Conservation (phyloP, 345 rosid genomes). For the Citrus sinensis region DNA sequence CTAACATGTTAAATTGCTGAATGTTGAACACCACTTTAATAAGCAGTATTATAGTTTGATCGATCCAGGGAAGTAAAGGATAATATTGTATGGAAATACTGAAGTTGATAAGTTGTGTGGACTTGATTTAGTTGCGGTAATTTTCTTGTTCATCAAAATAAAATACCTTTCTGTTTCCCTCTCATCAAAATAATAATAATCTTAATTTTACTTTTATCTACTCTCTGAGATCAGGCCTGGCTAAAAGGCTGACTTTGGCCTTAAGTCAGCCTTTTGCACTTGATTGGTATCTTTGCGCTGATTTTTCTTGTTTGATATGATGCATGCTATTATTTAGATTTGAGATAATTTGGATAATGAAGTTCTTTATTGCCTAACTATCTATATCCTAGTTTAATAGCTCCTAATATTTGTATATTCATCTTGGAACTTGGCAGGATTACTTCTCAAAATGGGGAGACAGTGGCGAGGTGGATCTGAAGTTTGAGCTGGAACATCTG, state of each 20-base stretch:
- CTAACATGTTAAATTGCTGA: not conserved
- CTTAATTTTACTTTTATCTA: not conserved
- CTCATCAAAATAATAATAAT: not conserved
- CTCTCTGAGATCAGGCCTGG: not conserved
- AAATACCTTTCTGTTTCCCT: not conserved
- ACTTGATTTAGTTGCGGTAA: not conserved
- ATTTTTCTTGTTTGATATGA: not conserved
- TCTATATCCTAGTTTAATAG: not conserved
- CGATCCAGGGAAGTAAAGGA: not conserved
- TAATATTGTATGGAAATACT: not conserved
- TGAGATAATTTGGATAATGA: not conserved
- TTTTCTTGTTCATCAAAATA: not conserved
- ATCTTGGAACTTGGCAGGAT: conserved; percentile 46
- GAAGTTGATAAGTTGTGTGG: not conserved
- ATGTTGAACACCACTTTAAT: not conserved
- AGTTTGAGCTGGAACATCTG: conserved; percentile 86
- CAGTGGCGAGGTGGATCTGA: conserved; percentile 86
- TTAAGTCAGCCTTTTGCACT: not conserved
- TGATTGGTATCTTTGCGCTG: not conserved
- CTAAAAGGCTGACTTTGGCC: not conserved
- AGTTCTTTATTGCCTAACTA: not conserved
- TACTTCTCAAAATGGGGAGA: conserved; percentile 96
- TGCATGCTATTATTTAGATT: not conserved
- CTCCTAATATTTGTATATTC: conserved; percentile 11
- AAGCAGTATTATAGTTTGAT: not conserved